Evolutionary conservation across 1,284 basidiomycete species (phyloP).

Genomic region (Sporisorium sorghi): DNA sequence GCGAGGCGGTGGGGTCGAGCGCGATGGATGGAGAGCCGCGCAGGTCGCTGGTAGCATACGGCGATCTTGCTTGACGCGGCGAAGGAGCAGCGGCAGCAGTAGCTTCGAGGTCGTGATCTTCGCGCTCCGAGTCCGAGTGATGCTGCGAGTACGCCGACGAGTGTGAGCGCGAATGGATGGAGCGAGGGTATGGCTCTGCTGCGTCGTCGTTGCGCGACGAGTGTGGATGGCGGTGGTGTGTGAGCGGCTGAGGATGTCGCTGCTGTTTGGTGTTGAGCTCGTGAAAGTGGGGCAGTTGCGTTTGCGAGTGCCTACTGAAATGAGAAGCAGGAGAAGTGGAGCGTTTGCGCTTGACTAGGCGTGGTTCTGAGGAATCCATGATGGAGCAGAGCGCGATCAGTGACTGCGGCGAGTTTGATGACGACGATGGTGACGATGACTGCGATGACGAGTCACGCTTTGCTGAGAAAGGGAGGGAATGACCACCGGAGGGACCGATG

Average conservation of each 20-base stretch:
- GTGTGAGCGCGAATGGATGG: constrained; percentile 31
- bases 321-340: constrained; percentile 17
- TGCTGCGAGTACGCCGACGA: constrained; percentile 27
- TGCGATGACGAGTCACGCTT: constrained; percentile 17
- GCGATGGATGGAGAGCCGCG: constrained; percentile 34
- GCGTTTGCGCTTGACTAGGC: constrained; percentile 29
- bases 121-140: constrained; percentile 27
- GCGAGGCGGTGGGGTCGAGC: constrained; percentile 11
- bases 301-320: neutral
- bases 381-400: constrained; percentile 1
- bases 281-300: constrained; percentile 24
- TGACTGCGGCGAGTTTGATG: neutral
- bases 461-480: neutral
- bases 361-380: constrained; percentile 19
- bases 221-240: constrained; percentile 9
- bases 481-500: constrained; percentile 3
- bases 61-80: constrained; percentile 36
- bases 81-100: constrained; percentile 21
- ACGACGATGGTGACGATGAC: neutral
- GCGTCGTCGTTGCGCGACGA: constrained; percentile 12
- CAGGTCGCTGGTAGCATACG: constrained; percentile 36
- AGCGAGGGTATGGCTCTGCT: constrained; percentile 15
- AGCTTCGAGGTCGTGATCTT: constrained; percentile 22
- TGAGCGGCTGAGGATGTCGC: constrained; percentile 9
- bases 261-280: constrained; percentile 20